phyloP scores from a whole-genome alignment of 768 basidiomycete species.

The Termitomyces sp. region DNA sequence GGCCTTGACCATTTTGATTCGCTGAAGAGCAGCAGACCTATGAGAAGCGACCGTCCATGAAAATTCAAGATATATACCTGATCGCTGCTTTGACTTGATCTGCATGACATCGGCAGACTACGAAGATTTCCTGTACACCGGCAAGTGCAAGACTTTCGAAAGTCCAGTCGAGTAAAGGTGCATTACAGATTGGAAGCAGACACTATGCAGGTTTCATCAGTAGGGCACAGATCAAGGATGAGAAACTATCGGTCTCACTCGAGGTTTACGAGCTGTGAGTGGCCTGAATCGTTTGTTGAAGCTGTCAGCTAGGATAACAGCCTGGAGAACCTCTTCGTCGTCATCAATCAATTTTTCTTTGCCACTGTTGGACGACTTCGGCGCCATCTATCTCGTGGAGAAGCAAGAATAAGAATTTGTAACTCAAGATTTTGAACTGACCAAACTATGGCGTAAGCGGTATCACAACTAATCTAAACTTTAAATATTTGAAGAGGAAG shows the following conservation, averaged over 20 bases:
- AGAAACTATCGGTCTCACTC: slow-evolving; percentile 45
- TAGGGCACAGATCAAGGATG: slow-evolving; percentile 4
- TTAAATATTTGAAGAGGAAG: slow-evolving; percentile 4
- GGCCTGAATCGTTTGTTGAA: slow-evolving; percentile 93
- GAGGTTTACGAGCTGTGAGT: slow-evolving; percentile 80
- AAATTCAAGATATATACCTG: slow-evolving; percentile 43
- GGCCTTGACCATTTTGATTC: slow-evolving; percentile 84
- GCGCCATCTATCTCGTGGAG: slow-evolving; percentile 43
- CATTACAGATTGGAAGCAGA: slow-evolving; percentile 90
- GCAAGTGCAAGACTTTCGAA: slow-evolving; percentile 93
- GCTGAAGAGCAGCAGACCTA: slow-evolving; percentile 20
- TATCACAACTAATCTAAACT: not conserved
- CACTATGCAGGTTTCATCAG: slow-evolving; percentile 44
- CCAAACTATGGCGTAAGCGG: slow-evolving; percentile 11
- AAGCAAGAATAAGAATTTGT: slow-evolving; percentile 11
- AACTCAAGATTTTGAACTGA: slow-evolving; percentile 18
- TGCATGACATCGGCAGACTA: slow-evolving; percentile 89
- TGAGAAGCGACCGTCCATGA: slow-evolving; percentile 10
- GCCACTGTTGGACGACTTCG: slow-evolving; percentile 45
- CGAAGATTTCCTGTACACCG: slow-evolving; percentile 93
- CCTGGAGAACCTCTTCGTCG: slow-evolving; percentile 87
- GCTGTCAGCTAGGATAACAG: slow-evolving; percentile 93
- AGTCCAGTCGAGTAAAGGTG: slow-evolving; percentile 92
- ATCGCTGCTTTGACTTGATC: slow-evolving; percentile 82
- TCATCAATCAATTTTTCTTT: slow-evolving; percentile 65